Base-by-base conservation (phyloP, 2,329 filamentous ascomycete genomes). In the Acephala macrosclerotiorum region DNA sequence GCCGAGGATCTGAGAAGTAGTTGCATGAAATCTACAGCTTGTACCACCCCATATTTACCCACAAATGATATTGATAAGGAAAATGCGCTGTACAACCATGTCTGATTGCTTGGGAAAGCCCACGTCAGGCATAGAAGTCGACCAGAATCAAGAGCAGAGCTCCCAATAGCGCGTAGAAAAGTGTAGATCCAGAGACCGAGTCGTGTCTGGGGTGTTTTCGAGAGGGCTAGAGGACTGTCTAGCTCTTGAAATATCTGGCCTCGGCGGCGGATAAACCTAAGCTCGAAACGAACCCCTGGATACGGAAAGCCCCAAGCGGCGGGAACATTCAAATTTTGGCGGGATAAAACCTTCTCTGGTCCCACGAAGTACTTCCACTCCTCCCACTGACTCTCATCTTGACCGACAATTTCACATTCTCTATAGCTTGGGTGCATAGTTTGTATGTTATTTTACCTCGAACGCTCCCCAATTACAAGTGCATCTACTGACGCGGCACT, bases 281-380 rank as follows among this genome's bases (percentile, higher is more conserved):
- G 20, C 55, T 40, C 55, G 55, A 57, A 57, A 57, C 55, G 55
- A 40, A 49, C 29, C 55, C 55, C 55, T 57, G 55, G 33, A 38
- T 14, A 12, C 8, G 35, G 55, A 57, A 36, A 35, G 55, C 18
- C 11, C 51, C 55, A 57, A 29, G 20, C 33, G 25, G 47, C 33
- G 55, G 55, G 51, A 33, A n/a, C 26, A 35, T 18, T 12, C n/a
- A 55, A 53, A 66, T 60, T 58, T 63, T 63, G 61, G 65, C 61
- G 58, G 65, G 61, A 58, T 63, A 60, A 64, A 64, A 67, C 56
- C 18, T 55, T 53, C 53, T 53, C 18, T 33, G n/a, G 29, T 20
- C 55, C 56, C 36, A 49, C 56, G 20, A 57, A 60, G 29, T 38
- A n/a, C 33, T 56, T 53, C 47, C 51, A 47, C 53, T 40, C 14